These are phyloP conservation scores for Aspergillus quadrilineatus DNA, from an alignment of 2,329 filamentous ascomycete genomes.

Conservation along the genomic window DNA sequence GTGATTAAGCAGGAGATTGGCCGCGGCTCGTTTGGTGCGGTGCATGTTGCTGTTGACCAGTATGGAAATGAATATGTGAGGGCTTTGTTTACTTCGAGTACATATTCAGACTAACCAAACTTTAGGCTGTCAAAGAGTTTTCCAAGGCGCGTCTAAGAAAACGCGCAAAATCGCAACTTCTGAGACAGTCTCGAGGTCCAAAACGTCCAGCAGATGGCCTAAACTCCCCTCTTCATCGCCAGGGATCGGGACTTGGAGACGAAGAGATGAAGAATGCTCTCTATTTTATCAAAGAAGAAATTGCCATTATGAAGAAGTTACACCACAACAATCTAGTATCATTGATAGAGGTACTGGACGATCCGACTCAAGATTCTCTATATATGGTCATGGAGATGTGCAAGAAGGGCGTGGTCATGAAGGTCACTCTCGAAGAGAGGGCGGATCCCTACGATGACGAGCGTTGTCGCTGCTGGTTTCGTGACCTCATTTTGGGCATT, in stretches of 20 bases:
- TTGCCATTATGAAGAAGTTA: constrained; percentile 98
- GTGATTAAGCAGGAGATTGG: constrained; percentile 92
- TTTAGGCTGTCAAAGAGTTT: constrained; percentile 92
- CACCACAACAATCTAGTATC: constrained; percentile 92
- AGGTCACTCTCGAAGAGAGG: constrained; percentile 80
- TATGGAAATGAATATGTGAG: constrained; percentile 90
- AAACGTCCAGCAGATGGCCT: constrained; percentile 58
- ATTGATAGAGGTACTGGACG: constrained; percentile 90
- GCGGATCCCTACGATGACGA: constrained; percentile 82
- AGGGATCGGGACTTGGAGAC: constrained; percentile 52
- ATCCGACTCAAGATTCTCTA: constrained; percentile 89
- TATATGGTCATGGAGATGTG: constrained; percentile 99
- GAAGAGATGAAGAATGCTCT: constrained; percentile 68
- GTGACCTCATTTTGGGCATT: constrained; percentile 89
- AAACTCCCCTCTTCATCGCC: constrained; percentile 64
- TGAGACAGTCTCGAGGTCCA: constrained; percentile 62
- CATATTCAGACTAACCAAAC: constrained; percentile 13
- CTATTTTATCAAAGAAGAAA: constrained; percentile 89
- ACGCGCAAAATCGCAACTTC: constrained; percentile 83
- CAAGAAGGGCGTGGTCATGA: constrained; percentile 96
- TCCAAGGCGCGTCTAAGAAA: constrained; percentile 89
- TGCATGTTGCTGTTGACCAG: constrained; percentile 86
- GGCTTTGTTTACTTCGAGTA: neutral
- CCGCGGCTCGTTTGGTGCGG: constrained; percentile 90
- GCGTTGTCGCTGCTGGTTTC: constrained; percentile 84